These are phyloP conservation scores for Heterotrichella gracilis DNA, from an alignment of 352 stramenopile species.

Conservation along the genomic window DNA sequence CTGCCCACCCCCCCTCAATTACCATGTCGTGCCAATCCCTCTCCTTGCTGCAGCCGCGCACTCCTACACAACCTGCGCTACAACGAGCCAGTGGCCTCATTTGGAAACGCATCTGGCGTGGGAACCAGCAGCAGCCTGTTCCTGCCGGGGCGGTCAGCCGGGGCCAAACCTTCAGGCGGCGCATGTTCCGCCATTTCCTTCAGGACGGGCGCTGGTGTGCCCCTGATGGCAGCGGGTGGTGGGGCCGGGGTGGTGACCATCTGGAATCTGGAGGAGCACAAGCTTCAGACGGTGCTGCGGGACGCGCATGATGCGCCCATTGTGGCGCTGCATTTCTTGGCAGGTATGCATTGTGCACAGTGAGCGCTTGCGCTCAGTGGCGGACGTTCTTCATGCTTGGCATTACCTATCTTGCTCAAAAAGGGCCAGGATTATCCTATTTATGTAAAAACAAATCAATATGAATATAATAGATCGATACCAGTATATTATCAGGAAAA, in stretches of 20 bases:
- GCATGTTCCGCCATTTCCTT: slow-evolving; percentile 46
- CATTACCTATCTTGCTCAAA: no score
- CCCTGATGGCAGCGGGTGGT: slow-evolving; percentile 26
- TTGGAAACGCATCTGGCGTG: slow-evolving; percentile 32
- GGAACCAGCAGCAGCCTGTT: slow-evolving; percentile 51
- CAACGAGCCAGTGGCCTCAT: slow-evolving; percentile 34
- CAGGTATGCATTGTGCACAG: no score
- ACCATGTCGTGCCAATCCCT: no score
- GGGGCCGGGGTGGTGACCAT: slow-evolving; percentile 39
- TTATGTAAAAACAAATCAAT: no score
- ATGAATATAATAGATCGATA: no score
- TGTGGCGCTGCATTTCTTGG: no score
- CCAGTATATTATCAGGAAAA: no score
- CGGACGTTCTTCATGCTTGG: no score
- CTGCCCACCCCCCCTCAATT: no score
- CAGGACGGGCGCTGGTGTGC: slow-evolving; percentile 29
- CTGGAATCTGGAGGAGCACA: slow-evolving; percentile 52
- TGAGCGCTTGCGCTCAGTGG: no score
- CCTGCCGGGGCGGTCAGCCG: slow-evolving; percentile 27
- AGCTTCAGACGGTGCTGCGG: slow-evolving; percentile 37
- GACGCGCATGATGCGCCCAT: slow-evolving; percentile 35
- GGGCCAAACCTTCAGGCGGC: slow-evolving; percentile 20
- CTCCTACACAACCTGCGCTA: slow-evolving; percentile 41
- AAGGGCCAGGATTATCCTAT: no score
- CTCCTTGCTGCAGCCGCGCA: no score